phyloP scores from a whole-genome alignment of 108 stramenopile species.

The Schizochytrium sp. region DNA sequence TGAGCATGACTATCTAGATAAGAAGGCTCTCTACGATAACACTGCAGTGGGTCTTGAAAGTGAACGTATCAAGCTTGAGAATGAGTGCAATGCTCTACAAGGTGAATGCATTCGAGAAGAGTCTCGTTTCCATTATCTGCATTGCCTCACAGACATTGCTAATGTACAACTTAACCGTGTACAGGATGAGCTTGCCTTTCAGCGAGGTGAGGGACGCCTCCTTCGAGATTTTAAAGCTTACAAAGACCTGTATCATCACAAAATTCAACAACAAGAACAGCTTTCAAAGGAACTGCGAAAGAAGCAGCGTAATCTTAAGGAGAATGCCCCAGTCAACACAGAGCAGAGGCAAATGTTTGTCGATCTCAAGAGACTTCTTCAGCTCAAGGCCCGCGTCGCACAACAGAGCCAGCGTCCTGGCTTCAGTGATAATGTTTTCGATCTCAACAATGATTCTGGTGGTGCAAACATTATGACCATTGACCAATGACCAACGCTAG shows the following conservation, averaged over 20 bases:
- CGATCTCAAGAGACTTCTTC: constrained; percentile 63
- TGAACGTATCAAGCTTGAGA: constrained; percentile 78
- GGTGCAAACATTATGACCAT: constrained; percentile 60
- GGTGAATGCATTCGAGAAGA: constrained; percentile 66
- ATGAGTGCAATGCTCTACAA: constrained; percentile 74
- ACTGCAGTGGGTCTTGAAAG: constrained; percentile 73
- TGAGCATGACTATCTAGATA: constrained; percentile 71
- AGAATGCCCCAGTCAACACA: constrained; percentile 67
- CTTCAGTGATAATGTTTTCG: constrained; percentile 16
- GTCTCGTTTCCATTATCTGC: constrained; percentile 64
- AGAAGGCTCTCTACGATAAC: constrained; percentile 75
- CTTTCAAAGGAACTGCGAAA: constrained; percentile 74
- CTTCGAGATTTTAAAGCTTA: constrained; percentile 73
- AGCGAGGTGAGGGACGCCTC: constrained; percentile 72
- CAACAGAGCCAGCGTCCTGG: constrained; percentile 48
- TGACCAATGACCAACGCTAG: neutral
- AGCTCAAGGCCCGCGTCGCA: neutral
- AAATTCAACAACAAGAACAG: constrained; percentile 73
- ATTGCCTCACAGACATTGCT: constrained; percentile 70
- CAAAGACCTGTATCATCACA: constrained; percentile 73
- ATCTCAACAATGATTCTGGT: constrained; percentile 20
- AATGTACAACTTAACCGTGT: constrained; percentile 68
- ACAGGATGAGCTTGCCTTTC: constrained; percentile 74
- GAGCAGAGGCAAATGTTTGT: constrained; percentile 67
- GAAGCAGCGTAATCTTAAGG: constrained; percentile 70